These are phyloP conservation scores for Coleophoma cylindrospora DNA, from an alignment of 2,329 filamentous ascomycete species.

Conservation along the genomic window DNA sequence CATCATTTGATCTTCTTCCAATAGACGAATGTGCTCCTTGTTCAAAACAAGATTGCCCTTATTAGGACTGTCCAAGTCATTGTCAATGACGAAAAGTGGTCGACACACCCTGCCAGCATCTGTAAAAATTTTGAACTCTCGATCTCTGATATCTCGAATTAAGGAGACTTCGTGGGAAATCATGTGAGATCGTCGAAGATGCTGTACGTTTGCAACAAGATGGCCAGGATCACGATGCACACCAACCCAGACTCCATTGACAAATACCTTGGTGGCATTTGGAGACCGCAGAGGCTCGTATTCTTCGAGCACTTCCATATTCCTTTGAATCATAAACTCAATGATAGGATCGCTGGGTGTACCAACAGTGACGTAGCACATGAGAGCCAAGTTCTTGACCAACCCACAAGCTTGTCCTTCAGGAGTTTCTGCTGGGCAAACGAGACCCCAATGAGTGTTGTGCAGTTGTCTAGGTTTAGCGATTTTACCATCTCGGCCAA, in stretches of 20 bases:
- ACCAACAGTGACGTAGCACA: slow-evolving; percentile 97
- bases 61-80: slow-evolving; percentile 68
- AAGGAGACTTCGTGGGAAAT: slow-evolving; percentile 92
- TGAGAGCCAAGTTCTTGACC: slow-evolving; percentile 94
- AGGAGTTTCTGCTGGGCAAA: slow-evolving; percentile 94
- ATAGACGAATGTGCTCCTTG: slow-evolving; percentile 73
- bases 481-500: slow-evolving; percentile 95
- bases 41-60: slow-evolving; percentile 76
- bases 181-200: slow-evolving; percentile 73
- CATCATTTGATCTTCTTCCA: slow-evolving; percentile 69
- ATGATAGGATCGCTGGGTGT: slow-evolving; percentile 86
- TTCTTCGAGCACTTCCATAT: slow-evolving; percentile 96
- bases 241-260: slow-evolving; percentile 98
- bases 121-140: slow-evolving; percentile 98
- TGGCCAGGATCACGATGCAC: slow-evolving; percentile 86
- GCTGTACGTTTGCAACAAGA: slow-evolving; percentile 73
- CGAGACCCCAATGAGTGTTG: slow-evolving; percentile 97
- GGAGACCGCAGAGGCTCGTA: slow-evolving; percentile 83
- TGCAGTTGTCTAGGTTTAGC: slow-evolving; percentile 97
- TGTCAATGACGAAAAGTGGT: slow-evolving; percentile 90
- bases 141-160: slow-evolving; percentile 91
- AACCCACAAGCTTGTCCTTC: slow-evolving; percentile 98
- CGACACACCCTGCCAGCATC: slow-evolving; percentile 94
- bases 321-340: slow-evolving; percentile 91
- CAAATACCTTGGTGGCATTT: slow-evolving; percentile 94